phyloP scores from a whole-genome alignment of 805 yeast genomes.

The Maudiozyma turicensis region DNA sequence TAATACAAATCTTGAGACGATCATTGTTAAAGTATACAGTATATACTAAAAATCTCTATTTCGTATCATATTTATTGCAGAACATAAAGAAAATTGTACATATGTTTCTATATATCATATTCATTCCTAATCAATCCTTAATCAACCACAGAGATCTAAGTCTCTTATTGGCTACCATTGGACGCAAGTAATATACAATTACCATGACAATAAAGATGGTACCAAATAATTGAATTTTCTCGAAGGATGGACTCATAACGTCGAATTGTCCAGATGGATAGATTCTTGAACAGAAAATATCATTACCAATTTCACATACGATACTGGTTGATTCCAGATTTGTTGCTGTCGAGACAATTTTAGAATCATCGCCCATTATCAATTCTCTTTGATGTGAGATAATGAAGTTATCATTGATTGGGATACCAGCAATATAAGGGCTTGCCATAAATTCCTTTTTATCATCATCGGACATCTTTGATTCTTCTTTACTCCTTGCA shows the following conservation, averaged over 20 bases:
- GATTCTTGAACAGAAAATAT: constrained; percentile 65
- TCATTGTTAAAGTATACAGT: too few relatives aligned
- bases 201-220: constrained; percentile 48
- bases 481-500: constrained; percentile 57
- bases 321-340: constrained; percentile 74
- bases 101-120: too few relatives aligned
- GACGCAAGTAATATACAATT: constrained; percentile 41
- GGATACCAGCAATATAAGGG: constrained; percentile 59
- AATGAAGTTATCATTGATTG: constrained; percentile 38
- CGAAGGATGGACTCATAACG: constrained; percentile 56
- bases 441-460: constrained; percentile 46
- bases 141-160: constrained; percentile 46
- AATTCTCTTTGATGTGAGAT: constrained; percentile 45
- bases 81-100: too few relatives aligned
- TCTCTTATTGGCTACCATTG: constrained; percentile 46
- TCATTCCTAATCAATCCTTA: constrained; percentile 5
- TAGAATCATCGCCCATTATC: constrained; percentile 21
- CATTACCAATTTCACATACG: constrained; percentile 56
- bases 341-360: constrained; percentile 45
- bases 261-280: constrained; percentile 84
- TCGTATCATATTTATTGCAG: too few relatives aligned
- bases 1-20: too few relatives aligned
- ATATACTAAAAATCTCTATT: too few relatives aligned
- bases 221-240: constrained; percentile 47
- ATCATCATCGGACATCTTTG: constrained; percentile 42